These are phyloP conservation scores for Hymenoscyphus albidus DNA, from an alignment of 2,329 filamentous ascomycete species.

Conservation along the genomic window DNA sequence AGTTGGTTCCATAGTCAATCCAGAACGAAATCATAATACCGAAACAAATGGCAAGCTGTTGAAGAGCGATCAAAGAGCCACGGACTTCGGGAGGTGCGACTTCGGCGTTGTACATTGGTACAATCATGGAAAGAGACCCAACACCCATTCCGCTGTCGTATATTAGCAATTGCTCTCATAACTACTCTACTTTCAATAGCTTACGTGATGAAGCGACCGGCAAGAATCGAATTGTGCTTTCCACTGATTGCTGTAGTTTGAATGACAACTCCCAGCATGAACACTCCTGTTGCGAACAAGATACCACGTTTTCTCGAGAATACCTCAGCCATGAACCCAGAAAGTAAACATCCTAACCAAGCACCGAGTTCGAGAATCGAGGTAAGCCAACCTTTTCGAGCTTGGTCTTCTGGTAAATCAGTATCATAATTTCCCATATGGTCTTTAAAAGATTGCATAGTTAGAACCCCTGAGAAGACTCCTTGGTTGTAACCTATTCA, in stretches of 20 bases:
- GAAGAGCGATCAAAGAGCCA: conserved; percentile 60
- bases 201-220: conserved; percentile 66
- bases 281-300: conserved; percentile 61
- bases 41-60: conserved; percentile 59
- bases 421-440: conserved; percentile 54
- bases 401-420: conserved; percentile 44
- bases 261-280: conserved; percentile 66
- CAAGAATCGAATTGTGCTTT: conserved; percentile 60
- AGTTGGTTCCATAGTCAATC: conserved; percentile 63
- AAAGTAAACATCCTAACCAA: conserved; percentile 69
- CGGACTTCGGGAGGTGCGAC: conserved; percentile 61
- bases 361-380: conserved; percentile 73
- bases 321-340: conserved; percentile 67
- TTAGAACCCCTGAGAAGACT: conserved; percentile 67
- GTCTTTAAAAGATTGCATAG: conserved; percentile 50
- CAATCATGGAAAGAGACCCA: conserved; percentile 64
- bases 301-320: conserved; percentile 67
- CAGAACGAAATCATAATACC: conserved; percentile 56
- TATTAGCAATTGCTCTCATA: conserved; percentile 26
- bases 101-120: conserved; percentile 51
- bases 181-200: conserved; percentile 18
- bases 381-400: conserved; percentile 57
- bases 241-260: conserved; percentile 57
- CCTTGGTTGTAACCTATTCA: conserved; percentile 64
- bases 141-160: conserved; percentile 56